These are phyloP conservation scores for Barnettozyma hawaiiensis DNA, from an alignment of 1,139 yeast genomes.

Conservation along the genomic window DNA sequence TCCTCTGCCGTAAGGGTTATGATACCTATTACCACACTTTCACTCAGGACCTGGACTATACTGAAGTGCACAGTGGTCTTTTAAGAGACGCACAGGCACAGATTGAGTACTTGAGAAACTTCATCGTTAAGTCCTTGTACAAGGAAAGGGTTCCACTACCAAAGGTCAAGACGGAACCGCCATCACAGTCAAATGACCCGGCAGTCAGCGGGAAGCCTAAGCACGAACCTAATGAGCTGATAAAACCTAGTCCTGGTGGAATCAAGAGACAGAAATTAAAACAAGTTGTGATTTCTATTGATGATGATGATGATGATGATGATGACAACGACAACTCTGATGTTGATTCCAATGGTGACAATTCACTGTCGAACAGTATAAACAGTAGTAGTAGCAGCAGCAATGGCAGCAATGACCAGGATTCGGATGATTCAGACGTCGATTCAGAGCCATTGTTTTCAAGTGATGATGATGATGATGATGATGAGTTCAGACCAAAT, in stretches of 20 bases:
- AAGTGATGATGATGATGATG: conserved; percentile 23
- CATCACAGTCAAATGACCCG: background rate
- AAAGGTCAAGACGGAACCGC: background rate
- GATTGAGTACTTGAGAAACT: conserved; percentile 12
- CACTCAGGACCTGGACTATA: conserved; percentile 14
- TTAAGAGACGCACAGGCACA: conserved; percentile 12
- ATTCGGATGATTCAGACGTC: conserved; percentile 4
- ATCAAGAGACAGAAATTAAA: conserved; percentile 6
- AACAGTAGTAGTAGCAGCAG: too few species aligned
- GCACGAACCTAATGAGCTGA: background rate
- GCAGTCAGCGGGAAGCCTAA: background rate
- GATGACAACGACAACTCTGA: conserved; percentile 2
- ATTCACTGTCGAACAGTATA: too few species aligned
- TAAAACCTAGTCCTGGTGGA: background rate
- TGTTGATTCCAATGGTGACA: conserved; percentile 1
- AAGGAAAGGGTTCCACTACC: conserved; percentile 5
- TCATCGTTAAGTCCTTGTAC: conserved; percentile 14
- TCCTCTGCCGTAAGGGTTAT: conserved; percentile 22
- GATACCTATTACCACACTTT: conserved; percentile 19
- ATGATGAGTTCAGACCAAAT: conserved; percentile 19
- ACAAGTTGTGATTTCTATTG: conserved; percentile 8
- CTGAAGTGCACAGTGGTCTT: conserved; percentile 10
- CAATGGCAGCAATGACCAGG: background rate
- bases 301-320: conserved; percentile 1
- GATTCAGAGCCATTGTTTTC: conserved; percentile 10